Base-by-base conservation (phyloP, 768 basidiomycete genomes). In the Lyophyllum atratum region DNA sequence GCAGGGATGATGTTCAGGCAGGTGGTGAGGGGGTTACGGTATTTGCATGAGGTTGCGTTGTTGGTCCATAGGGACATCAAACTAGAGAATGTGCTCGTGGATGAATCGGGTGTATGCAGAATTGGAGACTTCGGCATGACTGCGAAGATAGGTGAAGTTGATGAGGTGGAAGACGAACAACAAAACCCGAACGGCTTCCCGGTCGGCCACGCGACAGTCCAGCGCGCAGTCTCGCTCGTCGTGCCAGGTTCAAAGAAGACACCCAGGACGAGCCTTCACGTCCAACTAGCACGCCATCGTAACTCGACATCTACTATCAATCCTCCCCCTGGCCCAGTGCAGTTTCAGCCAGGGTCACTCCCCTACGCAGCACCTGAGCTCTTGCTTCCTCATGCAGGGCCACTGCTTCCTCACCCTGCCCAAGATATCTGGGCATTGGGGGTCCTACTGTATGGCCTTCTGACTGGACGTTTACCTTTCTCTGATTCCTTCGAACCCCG, bases 381-480 rank as follows among this genome's bases (percentile, higher is more conserved):
- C 3, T 80, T 97, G 2, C 77, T 85, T 3, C 85, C 90, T 0
- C 84, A 82, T 2, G 66, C 74, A 28, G 70, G 70, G 1, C 66
- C 74, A 0, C 63, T 76, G 6, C 70, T 68, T 43, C 80, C 83
- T 0, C 74, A 84, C 63, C 89, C 94, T 2, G 85, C 91, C 0
- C 92, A 95, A 67, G 97, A 99, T 61, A 87, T 98, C 26, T 99
- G 97, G 97, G 95, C 97, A 0, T 75, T 98, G 2, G 97, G 97
- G 0, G 86, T 95, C 53, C 81, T 97, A 60, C 84, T 99, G 1
- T 92, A 94, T 67, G 86, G 89, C 8, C 77, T 99, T 1, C 80
- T 98, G 19, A 87, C 86, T 0, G 94, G 94, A 2, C 76, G 79
- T n/a, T 76, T 98, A 7, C 97, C 97, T 0, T 98, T 98, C 69